Conservation (phyloP, 345 rosid species). For the Arabidopsis thaliana region TAIR10.1 NC_003070.9:1602001-1602500, state of each 20-base stretch:
- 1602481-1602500: constrained; percentile 58
- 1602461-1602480: constrained; percentile 74
- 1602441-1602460: constrained; percentile 95
- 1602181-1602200: constrained; percentile 87
- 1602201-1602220: constrained; percentile 78
- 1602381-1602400: constrained; percentile 88
- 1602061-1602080: constrained; percentile 85
- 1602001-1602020: neutral
- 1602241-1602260: constrained; percentile 86
- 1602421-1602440: constrained; percentile 95
- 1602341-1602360: constrained; percentile 49
- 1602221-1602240: constrained; percentile 98
- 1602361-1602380: constrained; percentile 63
- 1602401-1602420: constrained; percentile 95
- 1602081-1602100: constrained; percentile 76
- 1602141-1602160: constrained; percentile 72
- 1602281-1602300: constrained; percentile 68
- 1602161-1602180: constrained; percentile 80
- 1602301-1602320: constrained; percentile 94
- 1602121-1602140: constrained; percentile 86
- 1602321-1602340: constrained; percentile 84
- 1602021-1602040: constrained; percentile 8
- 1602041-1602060: constrained; percentile 61
- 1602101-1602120: constrained; percentile 88
- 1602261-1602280: constrained; percentile 68